A percentile compares a stretch with the other conserved stretches of the same genome.
Evolutionary conservation across 305 asterid species (phyloP).

Genomic region (Salvia sclarea): DNA sequence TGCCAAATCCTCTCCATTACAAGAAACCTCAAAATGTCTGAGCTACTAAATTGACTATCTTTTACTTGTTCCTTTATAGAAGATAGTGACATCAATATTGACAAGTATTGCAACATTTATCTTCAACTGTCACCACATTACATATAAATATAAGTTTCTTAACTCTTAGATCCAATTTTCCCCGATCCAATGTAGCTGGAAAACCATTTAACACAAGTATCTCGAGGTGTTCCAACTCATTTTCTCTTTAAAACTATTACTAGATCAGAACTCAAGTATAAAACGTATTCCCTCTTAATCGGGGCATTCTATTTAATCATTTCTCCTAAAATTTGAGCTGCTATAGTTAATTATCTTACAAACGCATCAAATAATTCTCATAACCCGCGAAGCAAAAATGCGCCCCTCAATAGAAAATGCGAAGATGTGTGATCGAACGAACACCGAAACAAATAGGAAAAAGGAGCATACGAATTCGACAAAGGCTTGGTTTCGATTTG

Average conservation of each 20-base stretch:
- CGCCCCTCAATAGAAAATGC: background rate
- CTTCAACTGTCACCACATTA: background rate
- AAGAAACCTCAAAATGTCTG: background rate
- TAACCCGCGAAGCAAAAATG: background rate
- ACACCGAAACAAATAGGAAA: background rate
- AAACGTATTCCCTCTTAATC: background rate
- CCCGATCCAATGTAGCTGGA: background rate
- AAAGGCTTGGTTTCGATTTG: slow-evolving; percentile 87
- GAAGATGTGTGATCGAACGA: background rate
- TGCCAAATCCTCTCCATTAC: background rate
- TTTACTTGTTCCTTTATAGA: background rate
- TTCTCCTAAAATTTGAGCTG: background rate
- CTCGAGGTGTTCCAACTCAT: background rate
- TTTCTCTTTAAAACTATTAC: background rate
- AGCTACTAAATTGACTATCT: background rate
- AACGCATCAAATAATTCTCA: background rate
- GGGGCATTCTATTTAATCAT: background rate
- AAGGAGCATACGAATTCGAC: slow-evolving; percentile 67
- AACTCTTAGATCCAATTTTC: background rate
- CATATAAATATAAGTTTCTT: background rate
- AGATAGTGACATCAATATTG: background rate
- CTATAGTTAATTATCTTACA: background rate
- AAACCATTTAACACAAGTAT: background rate
- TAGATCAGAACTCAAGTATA: background rate
- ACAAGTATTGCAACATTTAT: background rate